Evolutionary conservation across 805 yeast genomes (phyloP).

Genomic region (Gaillardinia entomophila): DNA sequence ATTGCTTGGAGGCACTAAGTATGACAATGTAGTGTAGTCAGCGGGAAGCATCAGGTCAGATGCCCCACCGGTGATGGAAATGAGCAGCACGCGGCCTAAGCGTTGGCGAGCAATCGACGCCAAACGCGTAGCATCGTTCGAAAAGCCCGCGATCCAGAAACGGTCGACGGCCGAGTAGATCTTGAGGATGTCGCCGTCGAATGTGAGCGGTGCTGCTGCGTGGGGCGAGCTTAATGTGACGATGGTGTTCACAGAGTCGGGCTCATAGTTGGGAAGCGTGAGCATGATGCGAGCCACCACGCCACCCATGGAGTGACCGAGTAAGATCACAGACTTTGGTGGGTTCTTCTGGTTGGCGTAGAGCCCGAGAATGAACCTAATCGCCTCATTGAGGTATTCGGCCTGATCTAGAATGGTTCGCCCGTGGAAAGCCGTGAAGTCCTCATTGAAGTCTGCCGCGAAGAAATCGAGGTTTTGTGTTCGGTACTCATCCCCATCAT

Average conservation of each 20-base stretch:
- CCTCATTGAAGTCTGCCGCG: slow-evolving; percentile 92
- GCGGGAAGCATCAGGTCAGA: slow-evolving; percentile 79
- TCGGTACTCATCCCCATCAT: slow-evolving; percentile 17
- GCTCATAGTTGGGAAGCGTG: slow-evolving; percentile 68
- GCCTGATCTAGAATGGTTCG: slow-evolving; percentile 91
- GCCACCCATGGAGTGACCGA: slow-evolving; percentile 98
- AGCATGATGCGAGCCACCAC: slow-evolving; percentile 83
- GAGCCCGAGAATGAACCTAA: slow-evolving; percentile 64
- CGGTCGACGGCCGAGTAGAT: slow-evolving; percentile 69
- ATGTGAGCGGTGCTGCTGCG: slow-evolving; percentile 85
- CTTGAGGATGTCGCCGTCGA: slow-evolving; percentile 79
- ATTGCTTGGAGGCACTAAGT: slow-evolving; percentile 63
- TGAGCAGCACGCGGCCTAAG: slow-evolving; percentile 54
- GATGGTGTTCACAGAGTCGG: slow-evolving; percentile 73
- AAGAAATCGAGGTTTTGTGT: slow-evolving; percentile 70
- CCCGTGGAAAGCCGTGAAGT: slow-evolving; percentile 94
- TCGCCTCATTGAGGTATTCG: slow-evolving; percentile 85
- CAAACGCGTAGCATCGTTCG: slow-evolving; percentile 11
- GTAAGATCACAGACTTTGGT: slow-evolving; percentile 68
- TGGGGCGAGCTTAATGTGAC: slow-evolving; percentile 89
- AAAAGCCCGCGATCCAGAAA: slow-evolving; percentile 71
- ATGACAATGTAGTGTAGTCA: slow-evolving; percentile 74
- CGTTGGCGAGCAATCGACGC: slow-evolving; percentile 38
- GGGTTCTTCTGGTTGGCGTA: slow-evolving; percentile 41
- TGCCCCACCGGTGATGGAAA: slow-evolving; percentile 88